Conservation (phyloP, 192 early-diverging fungal genomes). For the Coemansia asiatica region DNA sequence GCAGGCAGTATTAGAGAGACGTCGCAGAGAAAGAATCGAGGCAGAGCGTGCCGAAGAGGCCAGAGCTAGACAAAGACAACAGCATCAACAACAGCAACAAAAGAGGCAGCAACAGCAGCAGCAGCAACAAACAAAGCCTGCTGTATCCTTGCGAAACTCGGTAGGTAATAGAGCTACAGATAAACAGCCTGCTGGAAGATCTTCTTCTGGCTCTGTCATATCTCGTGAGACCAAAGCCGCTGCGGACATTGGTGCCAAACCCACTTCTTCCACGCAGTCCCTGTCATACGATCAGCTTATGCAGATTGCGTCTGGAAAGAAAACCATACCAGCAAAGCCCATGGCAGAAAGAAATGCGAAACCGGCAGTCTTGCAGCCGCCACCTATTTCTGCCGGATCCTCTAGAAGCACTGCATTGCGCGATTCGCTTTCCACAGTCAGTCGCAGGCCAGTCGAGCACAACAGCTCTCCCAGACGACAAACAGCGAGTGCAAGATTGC, state of each 20-base stretch:
- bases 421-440: background rate
- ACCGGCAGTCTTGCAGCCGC: background rate
- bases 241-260: background rate
- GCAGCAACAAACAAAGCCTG: conserved; percentile 1
- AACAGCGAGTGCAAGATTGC: background rate
- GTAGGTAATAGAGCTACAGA: background rate
- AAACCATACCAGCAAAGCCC: background rate
- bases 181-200: background rate
- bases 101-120: conserved; percentile 11
- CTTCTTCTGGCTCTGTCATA: background rate
- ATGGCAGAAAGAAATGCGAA: background rate
- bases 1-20: conserved; percentile 14
- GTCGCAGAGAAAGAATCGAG: conserved; percentile 17
- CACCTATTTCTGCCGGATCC: background rate
- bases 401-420: background rate
- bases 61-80: background rate
- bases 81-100: too few relatives aligned
- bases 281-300: conserved; percentile 51
- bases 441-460: background rate
- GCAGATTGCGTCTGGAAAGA: conserved; percentile 42
- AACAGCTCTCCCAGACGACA: background rate
- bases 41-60: conserved; percentile 13
- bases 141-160: background rate
- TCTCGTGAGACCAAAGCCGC: background rate
- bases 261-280: background rate